phyloP scores from a whole-genome alignment of 2,329 filamentous ascomycete species.

The Metarhizium rileyi region DNA sequence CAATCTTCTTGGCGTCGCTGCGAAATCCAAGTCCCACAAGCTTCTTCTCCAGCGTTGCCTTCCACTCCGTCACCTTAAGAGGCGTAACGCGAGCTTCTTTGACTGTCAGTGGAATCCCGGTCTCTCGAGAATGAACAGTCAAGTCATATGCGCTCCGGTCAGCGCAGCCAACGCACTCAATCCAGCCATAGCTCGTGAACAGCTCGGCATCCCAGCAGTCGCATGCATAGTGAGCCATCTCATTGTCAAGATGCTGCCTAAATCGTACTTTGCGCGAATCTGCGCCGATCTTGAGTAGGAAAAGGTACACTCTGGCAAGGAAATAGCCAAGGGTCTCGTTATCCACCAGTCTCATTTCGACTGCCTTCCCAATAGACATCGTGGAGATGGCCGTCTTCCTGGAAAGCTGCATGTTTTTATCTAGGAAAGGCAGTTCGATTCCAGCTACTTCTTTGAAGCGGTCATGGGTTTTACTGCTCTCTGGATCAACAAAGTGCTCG shows the following conservation, averaged over 20 bases:
- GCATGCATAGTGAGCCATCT: slow-evolving; percentile 64
- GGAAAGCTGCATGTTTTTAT: slow-evolving; percentile 74
- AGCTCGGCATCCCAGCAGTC: slow-evolving; percentile 66
- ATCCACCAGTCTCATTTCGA: slow-evolving; percentile 50
- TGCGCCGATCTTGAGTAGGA: slow-evolving; percentile 52
- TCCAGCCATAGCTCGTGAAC: slow-evolving; percentile 58
- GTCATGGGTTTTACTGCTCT: slow-evolving; percentile 86
- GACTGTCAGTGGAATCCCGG: slow-evolving; percentile 50
- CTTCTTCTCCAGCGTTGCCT: slow-evolving; percentile 56
- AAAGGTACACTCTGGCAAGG: slow-evolving; percentile 53
- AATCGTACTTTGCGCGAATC: slow-evolving; percentile 56
- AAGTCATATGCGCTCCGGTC: slow-evolving; percentile 59
- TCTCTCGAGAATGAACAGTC: slow-evolving; percentile 55
- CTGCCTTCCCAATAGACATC: slow-evolving; percentile 72
- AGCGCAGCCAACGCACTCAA: slow-evolving; percentile 60
- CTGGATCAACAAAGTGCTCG: slow-evolving; percentile 93
- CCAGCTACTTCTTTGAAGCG: slow-evolving; percentile 81
- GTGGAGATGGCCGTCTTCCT: slow-evolving; percentile 70
- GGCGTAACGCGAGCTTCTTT: slow-evolving; percentile 48
- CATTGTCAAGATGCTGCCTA: slow-evolving; percentile 60
- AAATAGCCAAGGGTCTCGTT: slow-evolving; percentile 65
- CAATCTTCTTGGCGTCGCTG: slow-evolving; percentile 55
- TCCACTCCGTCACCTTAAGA: slow-evolving; percentile 51
- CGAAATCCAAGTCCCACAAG: slow-evolving; percentile 59
- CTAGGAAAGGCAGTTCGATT: slow-evolving; percentile 72